Evolutionary conservation across 371 early-diverging fungal species (phyloP).

Genomic region (Syncephalastrum contaminatum): DNA sequence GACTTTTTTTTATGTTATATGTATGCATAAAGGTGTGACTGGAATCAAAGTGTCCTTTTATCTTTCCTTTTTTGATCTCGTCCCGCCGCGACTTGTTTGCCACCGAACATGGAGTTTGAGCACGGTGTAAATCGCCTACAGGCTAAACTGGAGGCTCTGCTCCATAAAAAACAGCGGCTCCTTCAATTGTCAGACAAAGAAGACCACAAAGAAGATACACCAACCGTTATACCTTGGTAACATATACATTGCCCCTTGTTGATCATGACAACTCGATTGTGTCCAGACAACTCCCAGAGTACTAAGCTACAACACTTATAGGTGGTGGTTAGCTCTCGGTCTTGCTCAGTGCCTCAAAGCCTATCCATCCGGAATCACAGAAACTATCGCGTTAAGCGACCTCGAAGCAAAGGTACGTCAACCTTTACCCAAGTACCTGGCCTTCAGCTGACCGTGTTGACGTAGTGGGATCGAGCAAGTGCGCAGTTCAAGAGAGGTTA

Average conservation of each 20-base stretch:
- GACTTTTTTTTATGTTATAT: too few species aligned
- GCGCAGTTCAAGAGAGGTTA: too few species aligned
- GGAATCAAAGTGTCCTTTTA: too few species aligned
- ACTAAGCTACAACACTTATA: neutral
- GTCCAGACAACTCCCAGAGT: neutral
- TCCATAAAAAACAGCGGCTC: too few species aligned
- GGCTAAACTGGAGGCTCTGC: too few species aligned
- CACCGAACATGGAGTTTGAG: constrained; percentile 16
- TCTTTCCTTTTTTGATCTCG: too few species aligned
- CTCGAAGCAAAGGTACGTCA: constrained; percentile 14
- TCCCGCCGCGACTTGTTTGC: too few species aligned
- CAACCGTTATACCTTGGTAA: constrained; percentile 17
- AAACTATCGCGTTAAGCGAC: constrained; percentile 15
- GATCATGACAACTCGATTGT: neutral
- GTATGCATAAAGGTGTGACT: too few species aligned
- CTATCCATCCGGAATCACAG: constrained; percentile 18
- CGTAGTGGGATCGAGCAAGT: constrained; percentile 18
- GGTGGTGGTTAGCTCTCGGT: constrained; percentile 25
- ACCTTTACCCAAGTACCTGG: neutral
- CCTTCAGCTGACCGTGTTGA: neutral
- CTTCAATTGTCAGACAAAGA: too few species aligned
- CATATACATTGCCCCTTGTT: neutral
- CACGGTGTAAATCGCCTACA: constrained; percentile 20
- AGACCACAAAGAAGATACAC: too few species aligned
- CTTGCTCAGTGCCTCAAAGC: constrained; percentile 15